These are phyloP conservation scores for Ampelocalamus luodianensis DNA, from an alignment of 176 grass and related monocot species.

Conservation along the genomic window DNA sequence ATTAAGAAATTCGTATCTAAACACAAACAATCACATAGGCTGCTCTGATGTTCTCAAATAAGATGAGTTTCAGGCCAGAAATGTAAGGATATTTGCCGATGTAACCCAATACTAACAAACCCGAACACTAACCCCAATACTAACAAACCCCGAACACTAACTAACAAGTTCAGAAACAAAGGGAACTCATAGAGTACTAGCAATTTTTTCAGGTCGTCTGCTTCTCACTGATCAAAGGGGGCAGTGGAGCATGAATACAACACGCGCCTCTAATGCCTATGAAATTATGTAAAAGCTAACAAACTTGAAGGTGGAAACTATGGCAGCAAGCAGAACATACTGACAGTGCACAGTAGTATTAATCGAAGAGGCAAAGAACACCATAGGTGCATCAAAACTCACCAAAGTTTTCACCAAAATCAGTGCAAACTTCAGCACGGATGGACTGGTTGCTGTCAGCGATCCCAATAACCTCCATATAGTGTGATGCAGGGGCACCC, in stretches of 20 bases:
- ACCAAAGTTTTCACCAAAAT: constrained; percentile 89
- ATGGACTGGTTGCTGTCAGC: constrained; percentile 74
- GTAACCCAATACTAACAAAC: neutral
- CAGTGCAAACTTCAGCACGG: constrained; percentile 74
- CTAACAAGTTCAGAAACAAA: constrained; percentile 21
- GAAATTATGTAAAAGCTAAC: neutral
- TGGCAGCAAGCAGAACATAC: neutral
- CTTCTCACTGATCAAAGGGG: neutral
- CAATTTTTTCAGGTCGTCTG: neutral
- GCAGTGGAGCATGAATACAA: neutral
- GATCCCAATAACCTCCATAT: constrained; percentile 79
- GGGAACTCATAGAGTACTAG: neutral
- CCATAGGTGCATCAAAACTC: constrained; percentile 19
- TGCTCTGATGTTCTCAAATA: neutral
- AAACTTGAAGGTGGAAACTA: neutral
- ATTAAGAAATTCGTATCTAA: neutral
- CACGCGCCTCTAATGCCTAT: neutral
- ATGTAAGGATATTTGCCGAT: neutral
- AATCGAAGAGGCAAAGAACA: neutral
- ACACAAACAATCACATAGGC: neutral
- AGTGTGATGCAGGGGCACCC: constrained; percentile 51
- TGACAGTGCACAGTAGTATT: neutral
- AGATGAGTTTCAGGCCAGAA: neutral
- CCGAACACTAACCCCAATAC: neutral
- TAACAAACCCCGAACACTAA: neutral